Evolutionary conservation across 352 stramenopile species (phyloP), one percentile per base, ranked within the genome.

Genomic region (Phytophthora niederhauseri): DNA sequence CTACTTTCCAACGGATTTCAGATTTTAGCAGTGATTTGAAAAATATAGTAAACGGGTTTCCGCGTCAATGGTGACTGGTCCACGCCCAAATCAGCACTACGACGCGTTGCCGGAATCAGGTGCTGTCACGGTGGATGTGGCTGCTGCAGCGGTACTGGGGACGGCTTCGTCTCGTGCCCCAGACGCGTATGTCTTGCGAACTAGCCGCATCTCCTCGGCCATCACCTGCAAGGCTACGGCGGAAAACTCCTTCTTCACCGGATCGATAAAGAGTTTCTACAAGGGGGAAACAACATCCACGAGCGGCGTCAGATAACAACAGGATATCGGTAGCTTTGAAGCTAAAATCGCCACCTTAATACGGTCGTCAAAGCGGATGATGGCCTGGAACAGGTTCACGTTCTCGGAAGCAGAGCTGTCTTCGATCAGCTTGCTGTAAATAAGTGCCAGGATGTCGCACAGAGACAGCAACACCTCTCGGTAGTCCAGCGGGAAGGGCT

Each of bases 211-310:
- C 56, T 95, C 85, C 14, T 91, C 78, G 0, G 74, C 66, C 31
- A 95, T 72, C 8, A 92, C 76, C 30, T 77, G 75, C 22, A 74
- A 63, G 1, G 88, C 84, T 30, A 93, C 79, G 0, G 72, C 75
- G 4, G 82, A 85, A 56, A 94, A 92, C 38, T 96, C 86, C 54
- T 94, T 94, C 62, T 91, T 92, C 9, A 93, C 75, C 2, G 85
- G 82, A 30, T 94, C 86, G 26, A 96, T 87, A 52, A 96, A 80
- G 22, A 93, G 73, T 92, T 96, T 96, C 86, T 94, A 66, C 22
- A 17, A 15, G 31, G 31, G 31, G 7, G n/a, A 38, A 14, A 50
- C 8, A 6, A 34, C 26, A 54, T 24, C 19, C 48, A 11, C 31
- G 41, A 41, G 3, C 1, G 6, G n/a, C 9, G 20, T 24, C 7